Evolutionary conservation across 2,329 filamentous ascomycete genomes (phyloP), one percentile per base, ranked within the genome.

Genomic region (Colletotrichum sp.): DNA sequence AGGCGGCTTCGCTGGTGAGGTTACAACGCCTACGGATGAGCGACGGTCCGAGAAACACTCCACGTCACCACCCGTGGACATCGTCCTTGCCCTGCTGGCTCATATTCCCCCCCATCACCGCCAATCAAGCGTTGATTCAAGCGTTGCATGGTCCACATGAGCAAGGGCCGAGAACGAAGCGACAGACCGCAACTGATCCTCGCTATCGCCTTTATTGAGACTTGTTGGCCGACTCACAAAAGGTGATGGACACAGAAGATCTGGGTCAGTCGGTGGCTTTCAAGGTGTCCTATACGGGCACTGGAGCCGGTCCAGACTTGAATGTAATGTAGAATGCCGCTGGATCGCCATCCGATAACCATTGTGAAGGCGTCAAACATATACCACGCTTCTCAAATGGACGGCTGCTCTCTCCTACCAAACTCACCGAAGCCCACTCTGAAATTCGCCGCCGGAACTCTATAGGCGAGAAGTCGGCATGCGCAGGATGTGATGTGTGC

Each of bases 11-110:
- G n/a, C 30, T 48, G 55, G 39, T 52, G 74, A 65, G 57, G 74
- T 76, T 69, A 69, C 74, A 76, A 70, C 71, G 74, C 55, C 43
- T 28, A 30, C 74, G 71, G 71, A 74, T 69, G 64, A 61, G 71
- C 59, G 59, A 69, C 65, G 59, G 64, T 64, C 71, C 74, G 71
- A 48, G 30, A 74, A 63, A 30, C 55, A 63, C 21, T 39, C 34
- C 48, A 28, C 70, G n/a, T 26, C 34, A 34, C 30, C 24, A 36
- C 34, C 13, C 32, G 32, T 14, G 32, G 32, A 32, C 57, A 21
- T 39, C 39, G 24, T 36, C 57, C 43, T 32, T 30, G 52, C 39
- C 36, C 16, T 43, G 39, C 39, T 48, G 39, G 18, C 18, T 43
- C 18, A n/a, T 43, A n/a, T 43, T 2, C 18, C 39, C 16, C 36